A percentile compares a stretch with the other conserved stretches of the same genome.
phyloP scores from a whole-genome alignment of 2,329 filamentous ascomycete genomes.

The Fusarium ramigenum region DNA sequence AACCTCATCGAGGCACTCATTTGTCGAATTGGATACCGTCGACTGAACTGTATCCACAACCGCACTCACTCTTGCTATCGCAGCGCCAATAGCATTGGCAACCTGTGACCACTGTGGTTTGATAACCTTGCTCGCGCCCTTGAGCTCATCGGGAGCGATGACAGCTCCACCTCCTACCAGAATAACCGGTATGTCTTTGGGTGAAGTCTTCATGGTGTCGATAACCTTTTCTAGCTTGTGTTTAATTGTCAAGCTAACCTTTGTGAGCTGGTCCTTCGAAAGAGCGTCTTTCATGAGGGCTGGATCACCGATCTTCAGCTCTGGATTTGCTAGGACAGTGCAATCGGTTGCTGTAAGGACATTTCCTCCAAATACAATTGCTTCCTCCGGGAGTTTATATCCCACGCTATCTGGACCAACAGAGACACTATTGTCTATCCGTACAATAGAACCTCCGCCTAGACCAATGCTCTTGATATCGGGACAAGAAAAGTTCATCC shows the following conservation, averaged over 20 bases:
- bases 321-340: slow-evolving; percentile 48
- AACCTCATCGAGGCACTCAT: slow-evolving; percentile 52
- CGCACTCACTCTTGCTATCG: slow-evolving; percentile 67
- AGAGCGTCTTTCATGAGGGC: slow-evolving; percentile 47
- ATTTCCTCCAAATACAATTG: slow-evolving; percentile 65
- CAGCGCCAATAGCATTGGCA: slow-evolving; percentile 72
- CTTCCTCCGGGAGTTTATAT: slow-evolving; percentile 63
- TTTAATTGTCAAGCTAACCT: slow-evolving; percentile 55
- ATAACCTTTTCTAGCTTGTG: slow-evolving; percentile 64
- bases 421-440: slow-evolving; percentile 50
- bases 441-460: slow-evolving; percentile 66
- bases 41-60: slow-evolving; percentile 62
- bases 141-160: slow-evolving; percentile 63
- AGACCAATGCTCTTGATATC: slow-evolving; percentile 69
- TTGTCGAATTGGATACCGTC: slow-evolving; percentile 52
- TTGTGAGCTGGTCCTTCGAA: slow-evolving; percentile 46
- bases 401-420: slow-evolving; percentile 72
- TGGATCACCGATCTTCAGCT: slow-evolving; percentile 54
- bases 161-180: slow-evolving; percentile 72
- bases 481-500: slow-evolving; percentile 68
- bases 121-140: slow-evolving; percentile 64
- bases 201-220: slow-evolving; percentile 71
- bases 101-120: slow-evolving; percentile 67
- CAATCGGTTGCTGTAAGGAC: slow-evolving; percentile 68
- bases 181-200: slow-evolving; percentile 66